Evolutionary conservation across 345 rosid genomes (phyloP), one percentile per base, ranked within the genome.

Genomic region (Balakata baccata): DNA sequence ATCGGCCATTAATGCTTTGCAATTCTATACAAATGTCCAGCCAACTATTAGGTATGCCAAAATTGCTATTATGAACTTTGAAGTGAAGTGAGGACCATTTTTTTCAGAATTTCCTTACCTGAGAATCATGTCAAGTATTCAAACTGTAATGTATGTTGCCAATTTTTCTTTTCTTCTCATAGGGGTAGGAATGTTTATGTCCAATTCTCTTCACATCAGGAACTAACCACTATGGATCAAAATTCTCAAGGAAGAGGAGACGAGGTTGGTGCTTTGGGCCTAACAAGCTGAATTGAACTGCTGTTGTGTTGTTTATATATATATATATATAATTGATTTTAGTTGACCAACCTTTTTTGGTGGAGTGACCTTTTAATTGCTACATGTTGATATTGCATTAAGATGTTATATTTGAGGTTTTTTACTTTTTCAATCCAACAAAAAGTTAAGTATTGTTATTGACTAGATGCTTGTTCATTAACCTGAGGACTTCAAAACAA

Each of bases 141-240:
- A 39, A 45, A 43, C 50, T 34, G 22, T 13, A 20, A 16, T 45
- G n/a, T 37, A n/a, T 43, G 2, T 50, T 57, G 38, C 64, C 13
- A 3, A 22, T 9, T 56, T 3, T 47, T 16, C 22, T 69, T 47
- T 14, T 58, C 57, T 64, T 66, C 7, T 81, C 20, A 63, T 20
- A 94, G 99, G 88, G 98, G 99, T 60, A 84, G 99, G 83, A 95
- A 92, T 89, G 99, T 95, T 65, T 95, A 92, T 82, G 80, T 95
- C 59, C 98, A 95, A 69, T 95, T 95, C 84, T 95, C 98, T 22
- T 95, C 99, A n/a, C 99, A 95, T 81, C 98, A 95, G 82, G 99
- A 95, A 83, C 81, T 95, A 75, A 95, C 98, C 59, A 95, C 98
- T 6, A 80, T 89, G 86, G 98, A 95, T 69, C 99, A 95, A 83